Conservation (phyloP, 192 early-diverging fungal species). For the Anaeromyces robustus region DNA sequence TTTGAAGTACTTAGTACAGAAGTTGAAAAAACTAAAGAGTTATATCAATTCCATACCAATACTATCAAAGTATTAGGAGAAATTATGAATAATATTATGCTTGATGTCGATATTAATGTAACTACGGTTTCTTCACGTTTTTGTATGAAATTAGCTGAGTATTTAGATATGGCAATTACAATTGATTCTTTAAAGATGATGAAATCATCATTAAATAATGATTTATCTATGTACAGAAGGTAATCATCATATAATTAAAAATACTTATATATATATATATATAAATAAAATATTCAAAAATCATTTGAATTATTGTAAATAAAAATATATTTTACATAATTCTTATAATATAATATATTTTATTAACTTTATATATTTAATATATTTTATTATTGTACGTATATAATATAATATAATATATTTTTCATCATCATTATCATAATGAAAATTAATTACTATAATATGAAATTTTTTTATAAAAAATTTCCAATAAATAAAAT, state of each 20-base stretch:
- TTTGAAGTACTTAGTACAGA: background rate
- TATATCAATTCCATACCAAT: background rate
- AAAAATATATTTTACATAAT: too few species aligned
- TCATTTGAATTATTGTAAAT: too few species aligned
- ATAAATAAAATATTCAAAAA: background rate
- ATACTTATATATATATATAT: background rate
- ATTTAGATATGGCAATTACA: background rate
- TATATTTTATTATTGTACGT: too few species aligned
- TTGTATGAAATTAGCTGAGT: background rate
- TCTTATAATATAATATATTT: too few species aligned
- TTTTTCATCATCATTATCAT: too few species aligned
- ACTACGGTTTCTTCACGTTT: background rate
- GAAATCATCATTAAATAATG: background rate
- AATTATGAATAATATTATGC: background rate
- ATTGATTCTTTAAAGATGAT: background rate
- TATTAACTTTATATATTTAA: too few species aligned
- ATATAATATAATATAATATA: too few species aligned
- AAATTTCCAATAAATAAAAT: too few species aligned
- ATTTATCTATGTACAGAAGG: background rate
- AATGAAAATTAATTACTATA: too few species aligned
- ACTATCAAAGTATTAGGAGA: background rate
- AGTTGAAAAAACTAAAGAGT: background rate
- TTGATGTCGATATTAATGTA: background rate
- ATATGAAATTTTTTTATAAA: too few species aligned
- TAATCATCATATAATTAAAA: background rate